phyloP scores from a whole-genome alignment of 331 rosid species.

The Arachis monticola region DNA sequence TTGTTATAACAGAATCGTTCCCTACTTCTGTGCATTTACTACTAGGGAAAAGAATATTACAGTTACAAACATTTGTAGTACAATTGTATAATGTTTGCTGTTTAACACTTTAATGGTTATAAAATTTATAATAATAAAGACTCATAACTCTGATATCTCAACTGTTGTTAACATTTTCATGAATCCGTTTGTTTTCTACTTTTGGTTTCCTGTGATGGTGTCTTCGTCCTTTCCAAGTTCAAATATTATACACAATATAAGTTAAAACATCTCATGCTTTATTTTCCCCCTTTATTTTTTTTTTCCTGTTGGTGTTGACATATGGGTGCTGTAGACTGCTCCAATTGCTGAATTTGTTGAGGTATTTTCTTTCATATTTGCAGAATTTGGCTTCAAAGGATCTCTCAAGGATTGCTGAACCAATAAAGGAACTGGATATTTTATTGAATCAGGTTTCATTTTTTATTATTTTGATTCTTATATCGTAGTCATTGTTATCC shows the following conservation, averaged over 20 bases:
- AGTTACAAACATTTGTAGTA: neutral
- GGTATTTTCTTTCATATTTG: conserved; percentile 35
- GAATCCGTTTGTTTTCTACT: neutral
- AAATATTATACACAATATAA: neutral
- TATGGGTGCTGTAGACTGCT: neutral
- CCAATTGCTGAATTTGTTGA: neutral
- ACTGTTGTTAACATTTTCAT: conserved; percentile 1
- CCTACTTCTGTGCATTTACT: conserved; percentile 23
- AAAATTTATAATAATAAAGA: neutral
- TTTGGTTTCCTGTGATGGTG: conserved; percentile 4
- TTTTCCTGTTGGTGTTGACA: neutral
- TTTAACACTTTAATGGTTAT: neutral
- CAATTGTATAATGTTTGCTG: neutral
- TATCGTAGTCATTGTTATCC: conserved; percentile 8
- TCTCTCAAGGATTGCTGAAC: conserved; percentile 73
- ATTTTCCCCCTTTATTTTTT: conserved; percentile 4
- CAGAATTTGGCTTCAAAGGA: conserved; percentile 83
- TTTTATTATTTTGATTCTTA: conserved; percentile 12
- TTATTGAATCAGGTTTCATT: conserved; percentile 82
- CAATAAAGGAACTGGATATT: conserved; percentile 87
- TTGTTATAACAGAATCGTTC: conserved; percentile 15
- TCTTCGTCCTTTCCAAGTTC: conserved; percentile 6
- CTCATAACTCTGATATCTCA: conserved; percentile 6
- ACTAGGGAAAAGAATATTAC: neutral
- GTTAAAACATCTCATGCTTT: conserved; percentile 21